Evolutionary conservation across 2,329 filamentous ascomycete species (phyloP), one percentile per base, ranked within the genome.

Genomic region (Microdochium bolleyi): DNA sequence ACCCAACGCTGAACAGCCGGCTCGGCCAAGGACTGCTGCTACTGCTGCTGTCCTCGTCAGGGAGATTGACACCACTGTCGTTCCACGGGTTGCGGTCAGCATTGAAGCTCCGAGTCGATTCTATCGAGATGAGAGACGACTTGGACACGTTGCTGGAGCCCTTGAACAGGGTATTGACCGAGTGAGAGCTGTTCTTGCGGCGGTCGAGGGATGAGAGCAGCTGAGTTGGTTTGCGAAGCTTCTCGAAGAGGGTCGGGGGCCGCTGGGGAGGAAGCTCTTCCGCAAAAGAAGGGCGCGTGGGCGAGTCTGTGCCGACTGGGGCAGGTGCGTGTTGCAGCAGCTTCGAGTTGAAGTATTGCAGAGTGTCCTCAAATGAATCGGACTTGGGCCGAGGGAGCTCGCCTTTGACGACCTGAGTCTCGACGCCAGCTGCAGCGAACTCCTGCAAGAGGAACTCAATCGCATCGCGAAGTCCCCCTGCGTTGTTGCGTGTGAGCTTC

Each of bases 311-410:
- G 14, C 83, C 81, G 19, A 91, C 79, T 1, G 88, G 82, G 3
- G 88, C 82, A 34, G 92, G 91, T 3, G 92, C 92, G 62, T 95
- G 91, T 70, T 97, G 94, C 52, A 99, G 81, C 48, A 99, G 80
- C 73, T 96, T 97, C 2, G 92, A 96, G 67, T 96, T 89, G 65
- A 99, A 99, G 74, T 92, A 97, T 53, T 92, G 92, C 51, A 97
- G 79, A 8, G 92, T 95, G 62, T 99, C 92, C 67, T 99, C 94
- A 59, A 99, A 99, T 0, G 94, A 96, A 69, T 99, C 94, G 1
- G 94, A 97, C 74, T 97, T 96, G 57, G 94, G 94, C n/a, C 94
- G 88, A 21, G 92, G 91, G 58, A 97, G 94, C n/a, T 90, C 86
- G 51, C 94, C 94, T 69, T 95, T 95, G 63, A 97, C 85, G 44